Evolutionary conservation across 1,284 basidiomycete species (phyloP), one percentile per base, ranked within the genome.

Genomic region (Pseudomicrostroma phylloplanum): DNA sequence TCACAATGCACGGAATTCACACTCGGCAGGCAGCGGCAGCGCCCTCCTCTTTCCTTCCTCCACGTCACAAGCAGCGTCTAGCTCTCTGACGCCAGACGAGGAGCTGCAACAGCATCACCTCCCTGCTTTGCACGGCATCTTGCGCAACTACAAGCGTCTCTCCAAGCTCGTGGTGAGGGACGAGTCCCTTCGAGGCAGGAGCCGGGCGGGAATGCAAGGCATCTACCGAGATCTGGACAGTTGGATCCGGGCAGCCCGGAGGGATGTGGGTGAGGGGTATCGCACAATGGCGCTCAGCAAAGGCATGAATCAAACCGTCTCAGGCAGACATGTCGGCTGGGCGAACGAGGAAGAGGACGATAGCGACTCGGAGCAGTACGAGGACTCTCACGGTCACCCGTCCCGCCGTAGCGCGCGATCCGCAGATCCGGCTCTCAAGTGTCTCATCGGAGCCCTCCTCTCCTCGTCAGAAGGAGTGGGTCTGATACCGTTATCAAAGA

Each of bases 111-210:
- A 9, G 30, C 3, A 36, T 9, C 30, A 36, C 30, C 30, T 17
- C 17, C 21, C 42, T 43, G 9, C 48, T 9, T 60, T 70, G 7
- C 61, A 62, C 1, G 30, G 54, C 12, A 62, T 64, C 1, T 58
- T 77, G 40, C 61, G 62, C 15, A n/a, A 46, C n/a, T 77, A 76
- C 61, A 64, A 69, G 4, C 15, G 57, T 9, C 66, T 72, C n/a
- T 58, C 68, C 1, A 71, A 72, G 51, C 55, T 60, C 12, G 56
- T 74, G n/a, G 60, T 61, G 17, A 60, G 67, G 26, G 74, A 78
- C 57, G 63, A 61, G 15, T 73, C 69, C 21, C 65, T 73, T 3
- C 63, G 60, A 23, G 65, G 66, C 19, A 58, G 63, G 0, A 57
- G 56, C 21, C 57, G 63, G 4, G 62, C 66, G 53, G 63, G 66